A percentile compares a stretch with the other conserved stretches of the same genome.
These are phyloP conservation scores for Chytriomyces sp. DNA, from an alignment of 192 early-diverging fungal species.

Conservation along the genomic window DNA sequence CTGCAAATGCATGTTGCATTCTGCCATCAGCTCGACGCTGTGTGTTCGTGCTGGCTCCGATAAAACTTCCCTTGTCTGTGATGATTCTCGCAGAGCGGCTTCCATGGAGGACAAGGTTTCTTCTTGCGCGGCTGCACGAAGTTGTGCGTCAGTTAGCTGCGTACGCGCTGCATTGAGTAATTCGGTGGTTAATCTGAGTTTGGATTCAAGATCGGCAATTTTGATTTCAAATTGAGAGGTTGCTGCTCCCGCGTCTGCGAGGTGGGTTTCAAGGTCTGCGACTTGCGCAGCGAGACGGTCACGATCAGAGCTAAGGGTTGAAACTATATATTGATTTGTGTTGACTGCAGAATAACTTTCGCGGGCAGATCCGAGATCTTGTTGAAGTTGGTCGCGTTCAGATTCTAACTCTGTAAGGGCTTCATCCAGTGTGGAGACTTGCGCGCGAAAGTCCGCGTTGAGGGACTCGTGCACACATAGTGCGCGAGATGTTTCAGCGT, in stretches of 20 bases:
- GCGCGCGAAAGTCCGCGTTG: neutral
- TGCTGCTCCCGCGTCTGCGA: neutral
- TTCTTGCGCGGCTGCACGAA: no score
- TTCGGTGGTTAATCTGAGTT: no score
- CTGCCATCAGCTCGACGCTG: neutral
- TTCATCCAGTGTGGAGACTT: neutral
- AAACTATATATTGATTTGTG: neutral
- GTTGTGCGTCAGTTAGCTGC: no score
- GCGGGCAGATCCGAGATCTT: neutral
- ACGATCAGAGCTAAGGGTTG: neutral
- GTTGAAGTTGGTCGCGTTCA: neutral
- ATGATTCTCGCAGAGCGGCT: neutral
- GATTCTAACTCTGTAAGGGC: neutral
- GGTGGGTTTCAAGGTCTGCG: neutral
- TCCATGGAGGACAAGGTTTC: neutral
- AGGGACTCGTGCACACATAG: no score
- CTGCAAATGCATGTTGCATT: neutral
- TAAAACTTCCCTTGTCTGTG: no score
- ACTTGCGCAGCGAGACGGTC: neutral
- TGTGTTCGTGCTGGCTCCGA: neutral
- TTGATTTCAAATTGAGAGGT: no score
- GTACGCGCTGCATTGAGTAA: no score
- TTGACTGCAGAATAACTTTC: neutral
- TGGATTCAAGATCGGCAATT: no score
- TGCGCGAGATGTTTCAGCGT: no score